Evolutionary conservation across 202 grass and related monocot species (phyloP), one percentile per base, ranked within the genome.

Genomic region (Brachypodium distachyon): DNA sequence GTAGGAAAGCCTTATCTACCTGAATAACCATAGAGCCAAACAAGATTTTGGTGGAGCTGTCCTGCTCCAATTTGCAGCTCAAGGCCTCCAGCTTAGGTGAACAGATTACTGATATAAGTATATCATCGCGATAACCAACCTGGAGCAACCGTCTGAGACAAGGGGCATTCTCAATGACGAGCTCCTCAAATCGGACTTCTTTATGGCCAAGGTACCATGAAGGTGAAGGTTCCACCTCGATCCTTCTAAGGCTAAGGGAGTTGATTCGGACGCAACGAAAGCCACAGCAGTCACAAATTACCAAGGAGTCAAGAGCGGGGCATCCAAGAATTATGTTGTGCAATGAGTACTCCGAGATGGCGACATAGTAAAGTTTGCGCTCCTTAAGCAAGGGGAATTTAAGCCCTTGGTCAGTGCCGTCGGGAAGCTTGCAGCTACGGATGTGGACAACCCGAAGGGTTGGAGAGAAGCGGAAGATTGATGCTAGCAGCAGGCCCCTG

Each of bases 31-130:
- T 53, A 19, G 50, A 53, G 9, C 50, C 48, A 51, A 9, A 22
- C 48, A 50, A 5, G 9, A 51, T 1, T 10, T 0, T 29, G 26
- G 0, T 22, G 18, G 2, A 9, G 48, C 7, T 21, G 9, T 21
- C 48, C n/a, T 6, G 48, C n/a, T 57, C 48, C 2, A 49, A 49
- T 28, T 14, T 3, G 47, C 18, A 49, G 47, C 18, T 18, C 8
- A 51, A 49, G 9, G 61, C 38, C 79, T 77, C 78, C 18, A 87
- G 53, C 31, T 82, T 87, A 0, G 72, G 78, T 6, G 78, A 63
- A 12, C 48, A 7, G 8, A 66, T 17, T 11, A 87, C 50, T 2
- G 21, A 9, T 41, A 51, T 7, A 0, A 19, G n/a, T n/a, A 51
- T 16, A 8, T 6, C 8, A 49, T 5, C 7, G 14, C 6, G 3